Percentiles rank a stretch among this genome's conserved stretches.
Evolutionary conservation across 2,329 filamentous ascomycete genomes (phyloP).

Genomic region (Apiospora aurea): DNA sequence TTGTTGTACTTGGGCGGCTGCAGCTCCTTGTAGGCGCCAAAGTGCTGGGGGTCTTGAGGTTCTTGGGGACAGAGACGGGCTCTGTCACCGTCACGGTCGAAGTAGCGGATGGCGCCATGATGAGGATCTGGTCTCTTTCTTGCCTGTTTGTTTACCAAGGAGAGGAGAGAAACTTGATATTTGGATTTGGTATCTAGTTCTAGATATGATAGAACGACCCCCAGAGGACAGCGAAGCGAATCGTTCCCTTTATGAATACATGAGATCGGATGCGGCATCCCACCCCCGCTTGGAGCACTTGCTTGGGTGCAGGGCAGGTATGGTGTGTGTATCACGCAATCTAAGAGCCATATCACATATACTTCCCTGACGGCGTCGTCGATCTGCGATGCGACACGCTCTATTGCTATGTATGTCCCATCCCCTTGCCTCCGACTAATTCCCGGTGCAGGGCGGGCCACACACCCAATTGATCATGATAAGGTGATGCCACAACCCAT

Average conservation of each 20-base stretch:
- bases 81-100: constrained; percentile 35
- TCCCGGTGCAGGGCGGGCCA: background rate
- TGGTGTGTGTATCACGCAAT: constrained; percentile 12
- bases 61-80: constrained; percentile 31
- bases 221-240: background rate
- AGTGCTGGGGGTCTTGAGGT: constrained; percentile 31
- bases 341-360: background rate
- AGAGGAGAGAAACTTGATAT: background rate
- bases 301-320: background rate
- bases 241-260: constrained; percentile 3
- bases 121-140: background rate
- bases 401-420: background rate
- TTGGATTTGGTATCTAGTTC: background rate
- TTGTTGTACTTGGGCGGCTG: constrained; percentile 35
- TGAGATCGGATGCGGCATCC: background rate
- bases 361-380: background rate
- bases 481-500: constrained; percentile 2
- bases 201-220: background rate
- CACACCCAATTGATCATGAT: background rate
- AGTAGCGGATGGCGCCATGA: constrained; percentile 42
- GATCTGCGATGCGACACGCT: background rate
- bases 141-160: background rate
- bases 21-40: constrained; percentile 41
- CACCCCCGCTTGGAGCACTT: background rate
- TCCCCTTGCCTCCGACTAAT: background rate